Evolutionary conservation across 306 rosid genomes (phyloP), one percentile per base, ranked within the genome.

Genomic region (Carpinus viminea): DNA sequence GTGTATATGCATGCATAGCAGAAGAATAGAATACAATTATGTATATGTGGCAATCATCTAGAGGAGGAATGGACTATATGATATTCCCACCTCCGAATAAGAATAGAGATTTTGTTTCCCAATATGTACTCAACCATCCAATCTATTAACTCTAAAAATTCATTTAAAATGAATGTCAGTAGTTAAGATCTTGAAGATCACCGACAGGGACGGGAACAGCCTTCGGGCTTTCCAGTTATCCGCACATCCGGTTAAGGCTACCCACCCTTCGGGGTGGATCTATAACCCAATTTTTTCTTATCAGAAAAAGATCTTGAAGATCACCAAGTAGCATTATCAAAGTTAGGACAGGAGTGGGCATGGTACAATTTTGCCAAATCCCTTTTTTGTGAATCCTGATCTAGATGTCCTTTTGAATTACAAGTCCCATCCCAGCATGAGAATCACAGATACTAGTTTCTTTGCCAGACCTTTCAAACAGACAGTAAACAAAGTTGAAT

Each of bases 381-480:
- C 34, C 31, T 59, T 55, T 55, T 55, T 59, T 59, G 6, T 59
- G 36, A 20, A 24, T 59, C 68, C 43, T 2, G 12, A 56, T n/a
- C 26, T 56, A 56, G 62, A 56, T 18, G 28, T 17, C 61, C 28
- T 1, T 12, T 57, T 60, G 18, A 60, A 26, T 13, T 12, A 43
- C 36, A 54, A 36, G 34, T 16, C 54, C 26, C 43, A 52, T 55
- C 43, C 60, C 66, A 41, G 12, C 17, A 20, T 3, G 11, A 5
- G 2, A 68, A 10, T 41, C 41, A 45, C 74, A 76, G 26, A 47
- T 68, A 34, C 68, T 59, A 77, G 41, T 24, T 80, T 41, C 53
- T 72, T 75, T 76, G 31, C 60, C 73, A n/a, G 84, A 74, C 80
- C 75, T 68, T 74, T 74, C 57, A 31, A 62, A 73, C 38, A 55